Evolutionary conservation across 208 protist species (phyloP), one percentile per base, ranked within the genome.

Genomic region (Phytomonas francai): DNA sequence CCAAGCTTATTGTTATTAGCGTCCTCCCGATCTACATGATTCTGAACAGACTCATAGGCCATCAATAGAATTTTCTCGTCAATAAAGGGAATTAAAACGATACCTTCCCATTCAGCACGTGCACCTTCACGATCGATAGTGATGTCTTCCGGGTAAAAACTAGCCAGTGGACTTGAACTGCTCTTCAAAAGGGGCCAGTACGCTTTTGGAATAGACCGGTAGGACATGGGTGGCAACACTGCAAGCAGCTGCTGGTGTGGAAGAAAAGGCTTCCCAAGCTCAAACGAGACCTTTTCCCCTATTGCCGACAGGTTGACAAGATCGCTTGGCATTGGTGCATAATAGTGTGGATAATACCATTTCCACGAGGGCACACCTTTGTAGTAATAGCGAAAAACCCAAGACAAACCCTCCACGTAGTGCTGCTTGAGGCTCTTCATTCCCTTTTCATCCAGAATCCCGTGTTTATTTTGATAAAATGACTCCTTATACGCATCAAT

Each of bases 181-280:
- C 79, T 88, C 32, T 70, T 65, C 36, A 93, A 79, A 57, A 96
- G 75, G n/a, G 87, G 83, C 87, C 88, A 94, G 80, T 94, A 96
- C 54, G 88, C 87, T 66, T 80, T 80, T 16, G 92, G 90, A 61
- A 97, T 87, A 54, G 78, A 93, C 64, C 87, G 78, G 80, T 95
- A 95, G 31, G 89, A 96, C 85, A 92, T 88, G 16, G 94, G 87
- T 36, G 98, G 98, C n/a, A 99, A 76, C 56, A 99, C 98, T 34
- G 94, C 89, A 63, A 99, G 90, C 42, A 99, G 89, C 90, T 99
- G 98, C 77, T 97, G 88, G 70, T 95, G 89, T 0, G 90, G 92
- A 8, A 91, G 70, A 75, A 97, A 96, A 28, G 90, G 90, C 79
- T 83, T 73, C 63, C 88, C 89, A 0, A 76, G 61, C 19, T 87